Conservation (phyloP, 352 stramenopile genomes). For the Globisporangium nagaii region DNA sequence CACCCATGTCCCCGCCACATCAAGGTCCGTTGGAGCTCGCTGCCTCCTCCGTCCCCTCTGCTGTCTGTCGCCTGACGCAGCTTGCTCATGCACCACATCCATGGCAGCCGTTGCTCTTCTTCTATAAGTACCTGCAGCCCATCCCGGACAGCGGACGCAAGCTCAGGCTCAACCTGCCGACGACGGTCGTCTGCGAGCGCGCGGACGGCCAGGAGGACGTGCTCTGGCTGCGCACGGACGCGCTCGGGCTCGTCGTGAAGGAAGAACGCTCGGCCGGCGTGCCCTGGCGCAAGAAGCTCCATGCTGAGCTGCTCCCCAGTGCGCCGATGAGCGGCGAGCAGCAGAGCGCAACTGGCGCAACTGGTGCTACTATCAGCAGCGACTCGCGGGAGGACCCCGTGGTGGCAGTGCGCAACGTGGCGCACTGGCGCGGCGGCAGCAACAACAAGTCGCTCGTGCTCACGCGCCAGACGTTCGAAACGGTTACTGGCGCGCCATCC, state of each 20-base stretch:
- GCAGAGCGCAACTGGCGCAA: not conserved
- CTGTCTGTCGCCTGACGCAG: too few relatives aligned
- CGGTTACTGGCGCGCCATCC: slow-evolving; percentile 42
- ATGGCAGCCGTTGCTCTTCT: slow-evolving; percentile 66
- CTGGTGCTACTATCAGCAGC: not conserved
- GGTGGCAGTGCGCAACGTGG: slow-evolving; percentile 52
- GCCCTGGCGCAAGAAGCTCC: slow-evolving; percentile 57
- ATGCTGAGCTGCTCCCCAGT: slow-evolving; percentile 26
- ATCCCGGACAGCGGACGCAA: slow-evolving; percentile 21
- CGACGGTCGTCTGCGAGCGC: slow-evolving; percentile 62
- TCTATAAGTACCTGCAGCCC: slow-evolving; percentile 83
- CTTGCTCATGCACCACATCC: too few relatives aligned
- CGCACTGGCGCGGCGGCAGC: slow-evolving; percentile 39
- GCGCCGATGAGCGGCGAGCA: not conserved
- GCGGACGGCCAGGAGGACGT: slow-evolving; percentile 41
- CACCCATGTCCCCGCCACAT: slow-evolving; percentile 26
- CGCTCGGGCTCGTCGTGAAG: slow-evolving; percentile 30
- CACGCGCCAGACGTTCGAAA: slow-evolving; percentile 47
- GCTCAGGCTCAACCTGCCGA: slow-evolving; percentile 51
- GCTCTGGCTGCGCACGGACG: slow-evolving; percentile 54
- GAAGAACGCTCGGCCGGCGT: slow-evolving; percentile 35
- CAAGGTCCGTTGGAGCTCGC: slow-evolving; percentile 18
- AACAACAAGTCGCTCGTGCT: slow-evolving; percentile 62
- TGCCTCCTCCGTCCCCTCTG: not conserved
- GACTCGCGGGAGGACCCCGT: slow-evolving; percentile 30